phyloP scores from a whole-genome alignment of 305 asterid species.

The Fraxinus paxiana region DNA sequence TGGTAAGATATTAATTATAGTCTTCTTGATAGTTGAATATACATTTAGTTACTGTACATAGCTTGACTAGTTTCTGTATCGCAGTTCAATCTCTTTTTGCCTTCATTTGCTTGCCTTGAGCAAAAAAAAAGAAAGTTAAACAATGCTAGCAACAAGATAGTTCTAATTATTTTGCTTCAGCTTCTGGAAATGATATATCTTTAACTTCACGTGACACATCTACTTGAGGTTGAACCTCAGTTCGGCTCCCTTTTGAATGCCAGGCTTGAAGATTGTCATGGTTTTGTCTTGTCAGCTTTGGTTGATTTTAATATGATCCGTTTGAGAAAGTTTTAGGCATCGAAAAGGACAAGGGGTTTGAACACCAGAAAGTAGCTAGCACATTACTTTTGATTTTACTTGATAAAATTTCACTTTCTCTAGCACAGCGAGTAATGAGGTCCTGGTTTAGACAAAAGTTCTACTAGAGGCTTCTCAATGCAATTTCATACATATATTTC shows the following conservation, averaged over 20 bases:
- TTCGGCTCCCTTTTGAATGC: not conserved
- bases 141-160: not conserved
- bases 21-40: conserved; percentile 24
- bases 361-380: not conserved
- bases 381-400: not conserved
- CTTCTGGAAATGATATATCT: not conserved
- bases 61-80: not conserved
- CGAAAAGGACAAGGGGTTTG: not conserved
- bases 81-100: not conserved
- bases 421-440: not conserved
- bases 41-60: not conserved
- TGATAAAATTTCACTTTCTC: not conserved
- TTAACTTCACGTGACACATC: not conserved
- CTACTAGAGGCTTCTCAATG: conserved; percentile 4
- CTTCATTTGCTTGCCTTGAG: not conserved
- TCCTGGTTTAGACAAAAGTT: not conserved
- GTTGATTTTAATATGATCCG: not conserved
- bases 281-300: not conserved
- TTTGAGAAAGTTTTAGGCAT: not conserved
- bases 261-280: not conserved
- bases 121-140: not conserved
- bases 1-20: conserved; percentile 43
- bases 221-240: not conserved
- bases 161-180: not conserved
- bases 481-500: not conserved